Evolutionary conservation across 169 alveolate genomes (phyloP), one percentile per base, ranked within the genome.

Genomic region (Cryptosporidium viatorum): DNA sequence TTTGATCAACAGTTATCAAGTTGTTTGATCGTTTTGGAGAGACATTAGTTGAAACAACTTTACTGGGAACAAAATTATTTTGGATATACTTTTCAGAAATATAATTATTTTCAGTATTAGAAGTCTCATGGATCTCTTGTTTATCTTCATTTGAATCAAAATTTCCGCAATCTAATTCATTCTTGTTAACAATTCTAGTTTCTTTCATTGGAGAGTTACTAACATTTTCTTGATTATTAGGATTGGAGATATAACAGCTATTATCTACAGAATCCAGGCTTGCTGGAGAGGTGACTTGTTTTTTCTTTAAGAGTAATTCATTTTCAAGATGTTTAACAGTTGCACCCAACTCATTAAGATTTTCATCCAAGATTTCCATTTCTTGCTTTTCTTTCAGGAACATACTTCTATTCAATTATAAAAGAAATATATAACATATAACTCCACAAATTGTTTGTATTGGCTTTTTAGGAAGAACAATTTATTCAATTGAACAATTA

Each of bases 251-350:
- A 2, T 31, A 7, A 9, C 14, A 23, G 2, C 26, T 26, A 23
- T 59, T 23, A 23, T 59, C 69, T 7, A 31, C 39, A n/a, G 33
- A 12, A 4, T 12, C 21, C 14, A 2, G 21, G 37, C 18, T n/a
- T 59, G 69, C 4, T 14, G n/a, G 55, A 48, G 55, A 48, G 21
- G 14, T 6, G 12, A 55, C 0, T 55, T 55, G 67, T 14, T 62
- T 73, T 58, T 73, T 52, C 50, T 73, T 73, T 14, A n/a, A 29
- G 10, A 59, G 29, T 0, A 80, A 35, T 33, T 80, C 89, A 8
- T 80, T 48, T 29, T 80, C 89, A 7, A 80, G 75, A 45, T 62
- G 29, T 23, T 50, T 80, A n/a, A 80, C 89, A 0, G 75, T 65
- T 62, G 69, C 48, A 29, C 29, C 75, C 43, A 80, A 33, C 65